Conservation (phyloP, 805 yeast genomes). For the Candida sphagnicola region DNA sequence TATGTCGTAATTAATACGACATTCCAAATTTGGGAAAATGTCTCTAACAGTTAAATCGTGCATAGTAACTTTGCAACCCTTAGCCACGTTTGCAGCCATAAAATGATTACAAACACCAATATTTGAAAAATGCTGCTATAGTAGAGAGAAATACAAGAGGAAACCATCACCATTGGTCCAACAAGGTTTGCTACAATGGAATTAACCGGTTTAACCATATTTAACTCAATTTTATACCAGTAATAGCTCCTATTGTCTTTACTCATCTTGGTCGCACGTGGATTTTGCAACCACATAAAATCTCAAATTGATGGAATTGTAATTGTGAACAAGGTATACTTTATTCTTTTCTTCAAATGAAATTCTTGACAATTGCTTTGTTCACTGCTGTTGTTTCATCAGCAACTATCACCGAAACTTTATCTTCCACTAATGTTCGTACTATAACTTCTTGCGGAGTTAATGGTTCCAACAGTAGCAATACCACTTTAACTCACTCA, state of each 20-base stretch:
- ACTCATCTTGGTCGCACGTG: constrained; percentile 1
- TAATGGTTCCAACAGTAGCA: neutral
- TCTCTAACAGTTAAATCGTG: no score
- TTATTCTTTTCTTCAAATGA: no score
- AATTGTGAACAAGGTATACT: no score
- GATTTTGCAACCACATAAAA: constrained; percentile 2
- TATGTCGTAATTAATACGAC: no score
- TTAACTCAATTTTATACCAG: neutral
- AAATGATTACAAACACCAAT: neutral
- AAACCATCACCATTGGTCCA: no score
- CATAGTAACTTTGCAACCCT: neutral
- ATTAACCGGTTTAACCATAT: no score
- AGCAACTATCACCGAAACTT: constrained; percentile 3
- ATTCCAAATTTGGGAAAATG: no score
- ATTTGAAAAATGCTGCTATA: no score
- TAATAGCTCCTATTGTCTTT: neutral
- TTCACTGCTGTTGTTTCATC: constrained; percentile 4
- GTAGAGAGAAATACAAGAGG: no score
- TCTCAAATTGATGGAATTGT: neutral
- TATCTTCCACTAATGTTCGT: neutral
- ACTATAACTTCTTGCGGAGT: constrained; percentile 1
- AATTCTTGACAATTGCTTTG: constrained; percentile 3
- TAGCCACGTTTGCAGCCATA: neutral
- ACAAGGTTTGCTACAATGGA: no score
- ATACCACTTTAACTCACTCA: neutral